These are phyloP conservation scores for Cyberlindnera xylosilytica DNA, from an alignment of 805 yeast genomes.

Conservation along the genomic window DNA sequence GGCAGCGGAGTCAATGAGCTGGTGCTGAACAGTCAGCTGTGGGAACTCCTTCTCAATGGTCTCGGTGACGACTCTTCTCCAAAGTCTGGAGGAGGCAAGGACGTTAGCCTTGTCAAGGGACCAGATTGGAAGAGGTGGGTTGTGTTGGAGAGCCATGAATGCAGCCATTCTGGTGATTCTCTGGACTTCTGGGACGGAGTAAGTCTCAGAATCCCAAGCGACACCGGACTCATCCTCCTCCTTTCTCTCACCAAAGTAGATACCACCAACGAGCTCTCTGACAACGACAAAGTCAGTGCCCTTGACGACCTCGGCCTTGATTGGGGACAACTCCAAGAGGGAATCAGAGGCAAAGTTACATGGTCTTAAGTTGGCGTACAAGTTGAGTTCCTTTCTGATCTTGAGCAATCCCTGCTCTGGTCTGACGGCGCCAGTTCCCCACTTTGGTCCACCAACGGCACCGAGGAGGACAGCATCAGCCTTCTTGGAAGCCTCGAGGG, in stretches of 20 bases:
- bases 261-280: constrained; percentile 97
- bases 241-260: constrained; percentile 92
- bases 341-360: constrained; percentile 89
- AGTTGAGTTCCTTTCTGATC: constrained; percentile 89
- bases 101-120: constrained; percentile 97
- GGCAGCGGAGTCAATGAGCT: constrained; percentile 97
- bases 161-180: constrained; percentile 99
- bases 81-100: constrained; percentile 89
- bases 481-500: constrained; percentile 76
- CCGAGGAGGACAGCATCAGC: constrained; percentile 96
- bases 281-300: constrained; percentile 94
- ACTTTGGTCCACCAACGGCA: constrained; percentile 99
- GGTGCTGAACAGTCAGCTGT: constrained; percentile 81
- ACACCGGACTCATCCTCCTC: constrained; percentile 86
- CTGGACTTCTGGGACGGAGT: constrained; percentile 87
- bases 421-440: constrained; percentile 96
- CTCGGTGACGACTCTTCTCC: constrained; percentile 92
- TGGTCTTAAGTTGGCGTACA: constrained; percentile 96
- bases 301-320: constrained; percentile 76
- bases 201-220: constrained; percentile 93
- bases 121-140: constrained; percentile 95
- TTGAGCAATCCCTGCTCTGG: constrained; percentile 96
- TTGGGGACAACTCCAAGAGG: constrained; percentile 81
- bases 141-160: constrained; percentile 86
- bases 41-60: constrained; percentile 90